Evolutionary conservation across 768 basidiomycete species (phyloP), one percentile per base, ranked within the genome.

Genomic region (Amanita inopinata): DNA sequence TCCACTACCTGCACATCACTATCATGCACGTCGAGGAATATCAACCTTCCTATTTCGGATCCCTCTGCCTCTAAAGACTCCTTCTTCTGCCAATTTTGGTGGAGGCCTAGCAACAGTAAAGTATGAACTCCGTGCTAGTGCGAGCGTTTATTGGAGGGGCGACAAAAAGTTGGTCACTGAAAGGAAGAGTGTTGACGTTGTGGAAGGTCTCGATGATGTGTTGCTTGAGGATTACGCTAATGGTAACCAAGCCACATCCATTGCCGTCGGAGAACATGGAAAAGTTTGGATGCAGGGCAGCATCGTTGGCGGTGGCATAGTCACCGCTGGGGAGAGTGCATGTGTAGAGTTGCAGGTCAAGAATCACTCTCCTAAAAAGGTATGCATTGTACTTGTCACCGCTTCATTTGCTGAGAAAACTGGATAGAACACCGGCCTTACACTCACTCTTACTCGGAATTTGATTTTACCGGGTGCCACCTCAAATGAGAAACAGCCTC

Each of bases 31-130:
- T n/a, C 74, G 77, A 33, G 87, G 87, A 0, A 65, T 69, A 25
- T 83, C 85, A 0, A 83, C 81, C 0, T 91, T 90, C 61, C 69
- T 86, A 38, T 90, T 89, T 58, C 75, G 71, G n/a, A 73, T 90
- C 37, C 81, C 80, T 5, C 50, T 88, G 3, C 86, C 85, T 2
- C 47, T 62, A 4, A 69, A 78, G 0, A 77, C 78, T 0, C 87
- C 87, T 0, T 72, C 82, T 0, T 76, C 85, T 0, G 78, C 88
- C 45, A 67, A 63, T 46, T 88, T 90, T 47, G 83, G 79, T 8
- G 68, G 71, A 3, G 79, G 78, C 2, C 66, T 84, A 1, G 88
- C 84, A 0, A 66, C 64, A 30, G 73, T 88, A 5, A 67, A 70
- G 33, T 91, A 91, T 54, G 81, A 88, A 57, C 64, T 87, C 17